phyloP scores from a whole-genome alignment of 2,329 filamentous ascomycete species.

The Beauveria scarabaeidicola region DNA sequence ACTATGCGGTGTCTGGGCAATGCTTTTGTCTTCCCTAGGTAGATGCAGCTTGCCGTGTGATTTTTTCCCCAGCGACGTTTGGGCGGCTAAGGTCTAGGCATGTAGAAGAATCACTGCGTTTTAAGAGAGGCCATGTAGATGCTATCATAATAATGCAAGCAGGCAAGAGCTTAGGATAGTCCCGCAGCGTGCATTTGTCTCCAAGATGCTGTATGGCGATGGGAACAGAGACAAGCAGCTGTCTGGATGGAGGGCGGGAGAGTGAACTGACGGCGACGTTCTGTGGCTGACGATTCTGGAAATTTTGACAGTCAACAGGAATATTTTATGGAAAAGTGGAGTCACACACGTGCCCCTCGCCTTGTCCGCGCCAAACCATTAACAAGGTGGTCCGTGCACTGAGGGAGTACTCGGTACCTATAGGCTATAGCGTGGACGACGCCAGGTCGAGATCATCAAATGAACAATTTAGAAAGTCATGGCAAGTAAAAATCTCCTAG shows the following conservation, averaged over 20 bases:
- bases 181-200: neutral
- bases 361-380: conserved; percentile 2
- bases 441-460: neutral
- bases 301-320: conserved; percentile 9
- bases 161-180: neutral
- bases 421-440: neutral
- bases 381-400: conserved; percentile 7
- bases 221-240: neutral
- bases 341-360: conserved; percentile 21
- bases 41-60: neutral
- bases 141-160: conserved; percentile 4
- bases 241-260: neutral
- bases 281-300: neutral
- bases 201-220: neutral
- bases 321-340: conserved; percentile 21
- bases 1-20: neutral
- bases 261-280: neutral
- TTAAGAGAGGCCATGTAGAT: conserved; percentile 1
- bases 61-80: conserved; percentile 7
- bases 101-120: conserved; percentile 2
- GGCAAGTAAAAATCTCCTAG: too few species aligned
- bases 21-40: neutral
- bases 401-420: neutral
- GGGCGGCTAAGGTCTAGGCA: conserved; percentile 10
- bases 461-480: too few species aligned